Conservation (phyloP, 495 filamentous ascomycete species). For the Glonium stellatum region DNA sequence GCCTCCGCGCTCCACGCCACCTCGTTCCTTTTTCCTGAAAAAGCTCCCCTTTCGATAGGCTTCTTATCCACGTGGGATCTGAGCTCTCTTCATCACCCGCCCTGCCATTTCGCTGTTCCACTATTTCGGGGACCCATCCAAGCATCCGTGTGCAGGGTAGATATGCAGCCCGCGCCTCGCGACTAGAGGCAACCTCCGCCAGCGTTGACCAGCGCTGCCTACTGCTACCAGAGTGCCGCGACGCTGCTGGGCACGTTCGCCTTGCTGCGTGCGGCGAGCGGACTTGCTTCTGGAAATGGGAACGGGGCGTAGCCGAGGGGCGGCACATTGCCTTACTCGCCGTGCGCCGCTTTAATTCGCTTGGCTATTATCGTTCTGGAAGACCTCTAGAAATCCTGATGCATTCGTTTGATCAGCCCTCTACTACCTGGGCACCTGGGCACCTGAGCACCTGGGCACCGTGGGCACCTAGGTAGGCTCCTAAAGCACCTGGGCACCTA, state of each 20-base stretch:
- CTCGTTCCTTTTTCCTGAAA: constrained; percentile 16
- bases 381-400: constrained; percentile 25
- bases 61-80: constrained; percentile 27
- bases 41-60: constrained; percentile 14
- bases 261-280: background rate
- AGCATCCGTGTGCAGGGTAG: background rate
- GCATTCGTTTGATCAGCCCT: constrained; percentile 20
- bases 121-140: no score
- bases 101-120: background rate
- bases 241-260: background rate
- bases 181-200: background rate
- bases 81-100: background rate
- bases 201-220: no score
- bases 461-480: no score
- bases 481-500: constrained; percentile 1
- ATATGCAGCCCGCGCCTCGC: background rate
- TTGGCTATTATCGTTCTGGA: constrained; percentile 27
- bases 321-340: background rate
- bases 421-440: constrained; percentile 5
- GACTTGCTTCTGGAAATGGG: background rate
- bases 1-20: background rate
- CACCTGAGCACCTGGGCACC: background rate
- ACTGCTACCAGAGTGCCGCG: no score
- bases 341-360: constrained; percentile 17
- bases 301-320: background rate